Base-by-base conservation (phyloP, 2,329 filamentous ascomycete genomes). In the Fusarium protoensiforme region DNA sequence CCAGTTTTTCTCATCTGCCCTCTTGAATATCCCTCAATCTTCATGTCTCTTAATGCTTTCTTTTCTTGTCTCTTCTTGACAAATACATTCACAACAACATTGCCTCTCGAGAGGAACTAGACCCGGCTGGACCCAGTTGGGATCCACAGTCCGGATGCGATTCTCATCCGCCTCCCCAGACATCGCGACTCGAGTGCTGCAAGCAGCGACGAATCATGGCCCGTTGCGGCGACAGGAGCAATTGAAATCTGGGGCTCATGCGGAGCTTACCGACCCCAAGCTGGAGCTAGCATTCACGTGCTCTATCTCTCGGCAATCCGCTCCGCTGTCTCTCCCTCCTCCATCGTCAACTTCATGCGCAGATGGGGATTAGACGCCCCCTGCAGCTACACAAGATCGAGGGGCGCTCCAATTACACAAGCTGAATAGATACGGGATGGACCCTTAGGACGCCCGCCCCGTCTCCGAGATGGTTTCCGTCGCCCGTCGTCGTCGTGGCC, bases 61-160 rank as follows among this genome's bases (percentile, higher is more conserved):
- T 35, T 35, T 36, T 31, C 4, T 11, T 33, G 43, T n/a, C 41
- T 57, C 10, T 57, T 35, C 11, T 46, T 59, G 33, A 41, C 27
- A 41, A 31, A 41, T 33, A 24, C n/a, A 31, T 43, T 41, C n/a
- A 31, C n/a, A 8, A 59, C n/a, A 24, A 27, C 24, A 20, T 29
- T 16, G 18, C 56, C 31, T 35, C 56, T 27, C 10, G n/a, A 51
- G 46, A 33, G 27, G 56, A 39, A 33, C 36, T 58, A 57, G 48
- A 58, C 57, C 41, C 66, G 57, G 51, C 56, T 58, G 48, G 33
- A 46, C 31, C 57, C 41, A 11, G 35, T 36, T 20, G 8, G 46
- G 48, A 38, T 33, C 66, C 58, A 67, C 57, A 35, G 36, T 43
- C 61, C 58, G 18, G 39, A 62, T 69, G 31, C 35, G 53, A 22